Conservation (phyloP, 2,329 filamentous ascomycete species). For the Botryotinia calthae region DNA sequence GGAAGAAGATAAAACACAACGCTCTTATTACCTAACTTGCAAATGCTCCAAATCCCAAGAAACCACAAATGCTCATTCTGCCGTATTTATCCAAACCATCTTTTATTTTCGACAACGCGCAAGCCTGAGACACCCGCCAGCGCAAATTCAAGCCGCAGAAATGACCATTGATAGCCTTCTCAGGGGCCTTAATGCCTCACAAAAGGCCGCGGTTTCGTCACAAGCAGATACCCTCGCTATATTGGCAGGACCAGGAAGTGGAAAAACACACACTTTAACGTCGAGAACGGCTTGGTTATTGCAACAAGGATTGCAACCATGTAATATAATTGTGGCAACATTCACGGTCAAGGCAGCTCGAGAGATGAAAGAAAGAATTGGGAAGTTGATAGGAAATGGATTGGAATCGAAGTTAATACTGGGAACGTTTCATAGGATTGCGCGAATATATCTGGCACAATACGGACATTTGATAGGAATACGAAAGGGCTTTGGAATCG, state of each 20-base stretch:
- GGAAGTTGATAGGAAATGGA: conserved; percentile 73
- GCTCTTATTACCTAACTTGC: background rate
- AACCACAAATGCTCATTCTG: background rate
- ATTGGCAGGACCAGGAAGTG: conserved; percentile 66
- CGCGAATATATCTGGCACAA: conserved; percentile 74
- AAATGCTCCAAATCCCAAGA: background rate
- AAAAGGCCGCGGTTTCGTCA: conserved; percentile 63
- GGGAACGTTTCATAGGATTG: conserved; percentile 93
- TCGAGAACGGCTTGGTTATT: conserved; percentile 89
- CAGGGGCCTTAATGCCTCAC: conserved; percentile 61
- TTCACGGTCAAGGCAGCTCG: conserved; percentile 94
- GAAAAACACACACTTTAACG: conserved; percentile 94
- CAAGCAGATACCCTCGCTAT: conserved; percentile 58
- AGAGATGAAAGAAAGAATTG: conserved; percentile 90
- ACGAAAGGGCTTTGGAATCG: conserved; percentile 81
- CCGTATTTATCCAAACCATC: background rate
- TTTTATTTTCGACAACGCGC: background rate
- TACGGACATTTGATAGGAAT: conserved; percentile 86
- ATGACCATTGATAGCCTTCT: conserved; percentile 45
- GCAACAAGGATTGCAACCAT: conserved; percentile 68
- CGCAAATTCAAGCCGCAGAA: conserved; percentile 5
- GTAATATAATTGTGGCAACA: conserved; percentile 90
- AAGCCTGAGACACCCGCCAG: background rate
- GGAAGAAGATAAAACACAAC: background rate
- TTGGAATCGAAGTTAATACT: conserved; percentile 75